phyloP scores from a whole-genome alignment of 2,329 filamentous ascomycete genomes.

The Fusarium palustre region DNA sequence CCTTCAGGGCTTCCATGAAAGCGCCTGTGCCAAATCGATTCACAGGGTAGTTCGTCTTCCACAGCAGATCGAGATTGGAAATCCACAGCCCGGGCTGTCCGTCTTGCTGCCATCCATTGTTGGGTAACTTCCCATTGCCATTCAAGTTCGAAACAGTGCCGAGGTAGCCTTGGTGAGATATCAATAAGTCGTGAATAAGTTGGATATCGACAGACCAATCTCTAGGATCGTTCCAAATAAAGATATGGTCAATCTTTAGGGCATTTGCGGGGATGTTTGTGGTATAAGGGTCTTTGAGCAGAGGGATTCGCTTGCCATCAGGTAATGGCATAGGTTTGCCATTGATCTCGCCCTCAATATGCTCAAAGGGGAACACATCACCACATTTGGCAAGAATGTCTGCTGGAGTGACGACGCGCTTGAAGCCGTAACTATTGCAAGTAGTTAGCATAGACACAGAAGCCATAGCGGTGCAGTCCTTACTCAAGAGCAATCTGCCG shows the following conservation, averaged over 20 bases:
- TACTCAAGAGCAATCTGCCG: constrained; percentile 77
- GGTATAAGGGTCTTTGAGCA: constrained; percentile 49
- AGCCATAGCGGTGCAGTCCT: constrained; percentile 21
- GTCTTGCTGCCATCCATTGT: constrained; percentile 84
- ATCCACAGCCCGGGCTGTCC: constrained; percentile 86
- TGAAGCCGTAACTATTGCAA: constrained; percentile 73
- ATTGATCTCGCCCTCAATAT: constrained; percentile 49
- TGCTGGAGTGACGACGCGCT: constrained; percentile 83
- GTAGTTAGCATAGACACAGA: background rate
- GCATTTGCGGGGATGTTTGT: constrained; percentile 55
- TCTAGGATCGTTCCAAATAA: constrained; percentile 94
- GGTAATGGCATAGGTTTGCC: constrained; percentile 48
- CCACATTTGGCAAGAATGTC: constrained; percentile 83
- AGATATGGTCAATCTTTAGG: constrained; percentile 87
- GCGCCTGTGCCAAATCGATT: constrained; percentile 92
- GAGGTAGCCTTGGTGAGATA: constrained; percentile 81
- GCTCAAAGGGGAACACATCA: constrained; percentile 84
- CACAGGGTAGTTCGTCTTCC: constrained; percentile 86
- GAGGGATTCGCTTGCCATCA: constrained; percentile 50
- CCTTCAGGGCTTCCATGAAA: constrained; percentile 84
- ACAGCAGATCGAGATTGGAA: constrained; percentile 89
- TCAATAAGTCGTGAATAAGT: constrained; percentile 83
- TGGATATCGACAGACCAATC: constrained; percentile 95
- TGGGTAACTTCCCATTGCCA: constrained; percentile 70
- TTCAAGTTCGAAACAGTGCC: constrained; percentile 84